A percentile compares a stretch with the other conserved stretches of the same genome.
phyloP scores from a whole-genome alignment of 306 rosid species.

The Pyrus betulifolia region DNA sequence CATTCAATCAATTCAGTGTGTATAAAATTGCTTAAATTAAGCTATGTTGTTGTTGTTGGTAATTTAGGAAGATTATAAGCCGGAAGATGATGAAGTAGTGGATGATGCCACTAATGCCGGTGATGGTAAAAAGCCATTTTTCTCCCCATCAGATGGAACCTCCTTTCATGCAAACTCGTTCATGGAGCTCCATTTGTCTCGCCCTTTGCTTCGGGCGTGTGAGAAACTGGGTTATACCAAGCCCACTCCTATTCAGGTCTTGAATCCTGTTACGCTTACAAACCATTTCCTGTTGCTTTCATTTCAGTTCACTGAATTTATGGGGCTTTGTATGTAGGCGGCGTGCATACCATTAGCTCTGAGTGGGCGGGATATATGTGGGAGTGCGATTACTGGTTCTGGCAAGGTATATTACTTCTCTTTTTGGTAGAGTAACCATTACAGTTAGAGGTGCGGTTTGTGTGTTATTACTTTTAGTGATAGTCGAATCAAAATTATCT shows the following conservation, averaged over 20 bases:
- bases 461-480: neutral
- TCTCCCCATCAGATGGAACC: slow-evolving; percentile 67
- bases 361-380: slow-evolving; percentile 90
- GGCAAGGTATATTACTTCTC: slow-evolving; percentile 61
- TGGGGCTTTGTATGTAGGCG: slow-evolving; percentile 43
- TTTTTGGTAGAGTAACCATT: neutral
- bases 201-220: slow-evolving; percentile 90
- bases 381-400: slow-evolving; percentile 97
- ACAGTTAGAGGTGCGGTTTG: neutral
- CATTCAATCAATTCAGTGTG: neutral
- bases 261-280: neutral
- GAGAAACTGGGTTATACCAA: slow-evolving; percentile 75
- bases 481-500: neutral
- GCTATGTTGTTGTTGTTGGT: neutral
- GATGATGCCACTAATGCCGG: slow-evolving; percentile 38
- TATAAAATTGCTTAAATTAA: neutral
- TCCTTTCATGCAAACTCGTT: slow-evolving; percentile 90
- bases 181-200: slow-evolving; percentile 83
- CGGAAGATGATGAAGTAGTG: slow-evolving; percentile 70
- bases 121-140: slow-evolving; percentile 45
- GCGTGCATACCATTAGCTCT: slow-evolving; percentile 82
- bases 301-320: neutral
- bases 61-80: slow-evolving; percentile 59
- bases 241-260: slow-evolving; percentile 99
- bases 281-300: slow-evolving; percentile 1